These are phyloP conservation scores for Sporothrix phasma DNA, from an alignment of 2,329 filamentous ascomycete species.

Conservation along the genomic window DNA sequence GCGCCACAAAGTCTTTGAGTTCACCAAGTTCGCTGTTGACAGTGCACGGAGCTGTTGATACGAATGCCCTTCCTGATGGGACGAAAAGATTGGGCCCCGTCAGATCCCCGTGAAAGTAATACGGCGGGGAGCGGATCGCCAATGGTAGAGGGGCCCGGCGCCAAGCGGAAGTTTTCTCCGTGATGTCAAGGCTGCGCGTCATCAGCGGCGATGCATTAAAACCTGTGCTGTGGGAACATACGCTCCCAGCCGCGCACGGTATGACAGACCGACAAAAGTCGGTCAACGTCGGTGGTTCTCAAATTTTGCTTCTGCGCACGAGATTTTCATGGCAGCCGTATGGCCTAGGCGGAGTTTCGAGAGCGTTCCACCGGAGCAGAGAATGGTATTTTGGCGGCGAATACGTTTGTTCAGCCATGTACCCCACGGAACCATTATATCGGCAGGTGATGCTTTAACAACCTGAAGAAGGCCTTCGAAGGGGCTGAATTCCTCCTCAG, in stretches of 20 bases:
- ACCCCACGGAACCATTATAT: slow-evolving; percentile 26
- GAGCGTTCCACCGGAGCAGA: slow-evolving; percentile 17
- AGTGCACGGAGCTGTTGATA: slow-evolving; percentile 34
- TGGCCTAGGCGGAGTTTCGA: slow-evolving; percentile 7
- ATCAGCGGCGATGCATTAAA: slow-evolving; percentile 35
- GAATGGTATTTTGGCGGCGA: slow-evolving; percentile 27
- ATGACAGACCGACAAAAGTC: slow-evolving; percentile 26
- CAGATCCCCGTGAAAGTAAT: slow-evolving; percentile 41
- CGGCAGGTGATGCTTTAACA: slow-evolving; percentile 33
- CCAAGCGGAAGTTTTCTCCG: slow-evolving; percentile 38
- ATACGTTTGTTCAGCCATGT: slow-evolving; percentile 32
- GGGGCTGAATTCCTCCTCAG: slow-evolving; percentile 34
- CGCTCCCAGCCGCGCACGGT: slow-evolving; percentile 32
- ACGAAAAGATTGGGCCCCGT: slow-evolving; percentile 19
- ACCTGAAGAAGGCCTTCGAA: slow-evolving; percentile 38
- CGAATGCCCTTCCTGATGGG: slow-evolving; percentile 27
- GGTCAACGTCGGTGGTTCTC: slow-evolving; percentile 22
- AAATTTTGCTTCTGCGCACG: slow-evolving; percentile 17
- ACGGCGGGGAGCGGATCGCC: slow-evolving; percentile 47
- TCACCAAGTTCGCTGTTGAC: slow-evolving; percentile 35
- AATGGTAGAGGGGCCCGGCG: slow-evolving; percentile 42
- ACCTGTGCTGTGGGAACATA: slow-evolving; percentile 28
- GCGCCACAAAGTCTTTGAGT: slow-evolving; percentile 35
- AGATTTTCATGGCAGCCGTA: slow-evolving; percentile 1
- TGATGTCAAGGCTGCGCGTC: slow-evolving; percentile 32